Percentiles rank a stretch among this genome's conserved stretches.
phyloP scores from a whole-genome alignment of 1,284 basidiomycete species.

The Cryptococcus deneoformans region DNA sequence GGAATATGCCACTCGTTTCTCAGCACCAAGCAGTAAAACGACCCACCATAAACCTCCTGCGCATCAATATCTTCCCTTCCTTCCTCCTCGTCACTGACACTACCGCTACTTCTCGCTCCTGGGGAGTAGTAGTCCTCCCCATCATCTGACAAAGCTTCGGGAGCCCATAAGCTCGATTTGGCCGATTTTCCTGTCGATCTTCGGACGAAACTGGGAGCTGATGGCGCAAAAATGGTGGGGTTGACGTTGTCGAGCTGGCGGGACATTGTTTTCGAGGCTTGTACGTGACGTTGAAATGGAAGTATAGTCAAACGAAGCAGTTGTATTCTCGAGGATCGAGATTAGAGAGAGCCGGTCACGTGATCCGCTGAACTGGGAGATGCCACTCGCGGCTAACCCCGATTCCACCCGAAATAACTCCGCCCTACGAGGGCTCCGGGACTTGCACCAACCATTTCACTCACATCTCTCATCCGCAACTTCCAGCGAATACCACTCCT shows the following conservation, averaged over 20 bases:
- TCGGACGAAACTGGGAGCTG: conserved; percentile 13
- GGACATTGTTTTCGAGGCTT: conserved; percentile 21
- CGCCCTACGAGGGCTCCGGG: not conserved
- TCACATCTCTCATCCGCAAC: not conserved
- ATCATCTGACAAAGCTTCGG: conserved; percentile 40
- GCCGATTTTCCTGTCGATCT: conserved; percentile 12
- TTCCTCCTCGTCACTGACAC: conserved; percentile 9
- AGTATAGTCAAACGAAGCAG: not conserved
- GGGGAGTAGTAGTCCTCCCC: conserved; percentile 17
- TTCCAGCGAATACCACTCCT: no score
- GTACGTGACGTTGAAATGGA: not conserved
- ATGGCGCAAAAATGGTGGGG: conserved; percentile 42
- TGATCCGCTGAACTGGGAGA: no score
- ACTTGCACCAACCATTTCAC: not conserved
- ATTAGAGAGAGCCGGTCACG: no score
- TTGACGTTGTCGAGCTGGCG: conserved; percentile 44
- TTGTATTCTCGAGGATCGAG: no score
- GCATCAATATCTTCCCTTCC: conserved; percentile 58
- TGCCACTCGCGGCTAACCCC: not conserved
- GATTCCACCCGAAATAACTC: conserved; percentile 4
- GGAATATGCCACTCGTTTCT: not conserved
- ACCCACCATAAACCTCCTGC: conserved; percentile 58
- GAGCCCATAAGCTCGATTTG: conserved; percentile 26
- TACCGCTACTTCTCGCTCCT: not conserved
- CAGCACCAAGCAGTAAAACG: conserved; percentile 7